Evolutionary conservation across 208 protist species (phyloP).

Genomic region (Wallacemonas sp.): DNA sequence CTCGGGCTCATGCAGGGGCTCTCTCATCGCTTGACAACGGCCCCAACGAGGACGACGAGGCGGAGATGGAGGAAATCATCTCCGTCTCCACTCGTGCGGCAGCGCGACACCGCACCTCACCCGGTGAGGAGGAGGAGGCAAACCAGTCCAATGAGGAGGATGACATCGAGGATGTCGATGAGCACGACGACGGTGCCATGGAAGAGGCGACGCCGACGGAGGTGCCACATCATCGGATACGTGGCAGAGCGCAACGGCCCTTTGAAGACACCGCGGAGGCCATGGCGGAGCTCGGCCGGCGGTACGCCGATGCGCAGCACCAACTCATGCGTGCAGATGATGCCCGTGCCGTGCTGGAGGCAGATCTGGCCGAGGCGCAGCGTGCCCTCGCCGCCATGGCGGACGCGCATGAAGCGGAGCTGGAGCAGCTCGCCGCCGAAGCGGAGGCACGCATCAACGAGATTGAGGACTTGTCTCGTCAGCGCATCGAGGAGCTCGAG

Average conservation of each 20-base stretch:
- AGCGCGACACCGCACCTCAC: too few species aligned
- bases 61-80: not conserved
- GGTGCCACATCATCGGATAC: constrained; percentile 23
- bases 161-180: too few species aligned
- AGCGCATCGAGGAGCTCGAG: constrained; percentile 22
- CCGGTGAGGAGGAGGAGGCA: constrained; percentile 14
- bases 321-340: constrained; percentile 38
- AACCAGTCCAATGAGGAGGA: too few species aligned
- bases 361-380: constrained; percentile 28
- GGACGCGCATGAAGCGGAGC: constrained; percentile 46
- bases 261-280: constrained; percentile 14
- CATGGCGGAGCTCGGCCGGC: constrained; percentile 41
- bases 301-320: constrained; percentile 48
- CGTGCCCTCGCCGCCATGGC: constrained; percentile 15
- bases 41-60: not conserved
- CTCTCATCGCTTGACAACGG: not conserved
- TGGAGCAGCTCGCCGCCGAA: constrained; percentile 46
- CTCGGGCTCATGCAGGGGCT: too few species aligned
- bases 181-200: constrained; percentile 5
- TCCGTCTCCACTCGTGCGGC: constrained; percentile 12
- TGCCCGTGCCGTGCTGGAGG: constrained; percentile 27
- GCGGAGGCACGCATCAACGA: constrained; percentile 57
- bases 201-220: constrained; percentile 12
- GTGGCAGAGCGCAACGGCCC: not conserved
- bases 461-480: constrained; percentile 43